Base-by-base conservation (phyloP, 805 yeast genomes). In the Yarrowia yakushimensis region DNA sequence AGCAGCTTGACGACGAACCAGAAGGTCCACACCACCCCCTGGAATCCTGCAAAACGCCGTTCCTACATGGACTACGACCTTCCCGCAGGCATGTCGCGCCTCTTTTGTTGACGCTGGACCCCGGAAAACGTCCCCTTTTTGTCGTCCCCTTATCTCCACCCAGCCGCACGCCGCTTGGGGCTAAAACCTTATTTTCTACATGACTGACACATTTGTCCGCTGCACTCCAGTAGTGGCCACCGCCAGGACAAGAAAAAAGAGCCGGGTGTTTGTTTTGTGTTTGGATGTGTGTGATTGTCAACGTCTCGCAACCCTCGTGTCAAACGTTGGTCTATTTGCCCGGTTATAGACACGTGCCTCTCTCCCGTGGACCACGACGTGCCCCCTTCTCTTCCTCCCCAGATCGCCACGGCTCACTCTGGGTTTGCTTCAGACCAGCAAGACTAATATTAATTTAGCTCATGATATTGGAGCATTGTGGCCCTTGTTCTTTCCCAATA, bases 151-250 rank as follows among this genome's bases (percentile, higher is more conserved):
- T 27, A 42, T 25, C 30, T 42, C 6, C 22, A 20, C 2, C 36
- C 54, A 46, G 54, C 54, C 54, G 54, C 54, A 46, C 54, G 54
- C 54, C 54, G 54, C 54, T 46, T 46, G 54, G 37, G 27, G 37
- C 25, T 17, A 30, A 46, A 46, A 30, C 54, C 18, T 20, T 20
- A 46, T 15, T 11, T n/a, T 6, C 12, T 17, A 31, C n/a, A 42
- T 42, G 48, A 42, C 48, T 42, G 48, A 42, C 27, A 42, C 48
- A 27, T 42, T 42, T 42, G 33, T 42, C 34, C 34, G 34, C 31
- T 28, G 10, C 3, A 2, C 31, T 6, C 10, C 28, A 10, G 27
- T 8, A 25, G 27, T 25, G 27, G 30, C 45, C 45, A 22, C 30
- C 12, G 23, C 13, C 5, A 7, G 39, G 22, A 17, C 1, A 10